phyloP scores from a whole-genome alignment of 108 stramenopile genomes.

The Pseudonitzschia delicatissima region DNA sequence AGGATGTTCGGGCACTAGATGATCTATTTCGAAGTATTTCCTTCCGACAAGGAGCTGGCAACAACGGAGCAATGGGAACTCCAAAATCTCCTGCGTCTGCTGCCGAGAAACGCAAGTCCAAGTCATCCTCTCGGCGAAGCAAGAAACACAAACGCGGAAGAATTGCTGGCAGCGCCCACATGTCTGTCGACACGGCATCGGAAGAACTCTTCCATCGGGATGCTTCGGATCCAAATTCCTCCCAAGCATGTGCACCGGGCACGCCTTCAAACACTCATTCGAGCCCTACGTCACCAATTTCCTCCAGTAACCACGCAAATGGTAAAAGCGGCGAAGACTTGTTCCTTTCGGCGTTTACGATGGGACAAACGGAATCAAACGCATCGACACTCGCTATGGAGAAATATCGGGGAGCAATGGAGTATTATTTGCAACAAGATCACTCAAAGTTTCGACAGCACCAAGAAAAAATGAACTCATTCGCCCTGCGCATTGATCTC shows the following conservation, averaged over 20 bases:
- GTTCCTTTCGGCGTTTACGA: background rate
- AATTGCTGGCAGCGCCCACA: background rate
- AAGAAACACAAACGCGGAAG: constrained; percentile 30
- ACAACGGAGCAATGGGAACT: background rate
- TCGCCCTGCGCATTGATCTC: constrained; percentile 48
- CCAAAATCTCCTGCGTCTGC: no score
- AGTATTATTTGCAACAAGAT: background rate
- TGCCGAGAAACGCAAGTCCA: constrained; percentile 20
- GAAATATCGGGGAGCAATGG: constrained; percentile 44
- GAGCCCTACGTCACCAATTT: no score
- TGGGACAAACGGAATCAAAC: constrained; percentile 10
- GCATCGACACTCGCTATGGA: constrained; percentile 64
- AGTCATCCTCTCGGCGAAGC: constrained; percentile 13
- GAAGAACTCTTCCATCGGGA: background rate
- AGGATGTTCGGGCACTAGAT: constrained; percentile 79
- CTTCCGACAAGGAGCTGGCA: constrained; percentile 46
- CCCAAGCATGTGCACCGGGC: no score
- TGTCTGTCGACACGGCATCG: background rate
- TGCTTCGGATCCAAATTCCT: background rate
- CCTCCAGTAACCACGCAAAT: no score
- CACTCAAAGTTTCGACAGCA: constrained; percentile 33
- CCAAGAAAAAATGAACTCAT: constrained; percentile 60
- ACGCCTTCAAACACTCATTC: no score
- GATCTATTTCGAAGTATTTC: constrained; percentile 76
- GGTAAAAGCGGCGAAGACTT: background rate